phyloP scores from a whole-genome alignment of 2,329 filamentous ascomycete species.

The Talaromyces atroroseus region DNA sequence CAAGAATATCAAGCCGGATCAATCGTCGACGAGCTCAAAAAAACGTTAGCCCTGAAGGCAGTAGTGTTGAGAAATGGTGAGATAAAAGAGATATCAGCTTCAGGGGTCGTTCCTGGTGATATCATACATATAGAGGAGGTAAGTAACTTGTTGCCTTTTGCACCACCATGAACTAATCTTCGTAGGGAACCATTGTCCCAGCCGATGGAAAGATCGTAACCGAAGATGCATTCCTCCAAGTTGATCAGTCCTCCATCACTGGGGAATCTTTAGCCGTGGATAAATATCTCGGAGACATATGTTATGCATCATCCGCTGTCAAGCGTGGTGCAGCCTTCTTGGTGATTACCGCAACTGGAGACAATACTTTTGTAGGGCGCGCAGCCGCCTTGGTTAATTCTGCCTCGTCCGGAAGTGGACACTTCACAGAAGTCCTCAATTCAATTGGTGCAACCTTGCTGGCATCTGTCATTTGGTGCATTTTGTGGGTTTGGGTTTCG shows the following conservation, averaged over 20 bases:
- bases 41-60: conserved; percentile 82
- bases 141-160: conserved; percentile 2
- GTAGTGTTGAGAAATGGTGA: conserved; percentile 76
- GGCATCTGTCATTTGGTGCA: conserved; percentile 72
- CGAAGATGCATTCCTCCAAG: conserved; percentile 77
- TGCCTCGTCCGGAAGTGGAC: conserved; percentile 67
- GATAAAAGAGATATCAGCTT: conserved; percentile 72
- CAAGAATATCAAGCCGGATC: conserved; percentile 87
- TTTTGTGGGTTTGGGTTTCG: conserved; percentile 77
- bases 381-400: conserved; percentile 79
- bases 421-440: conserved; percentile 89
- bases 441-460: conserved; percentile 77
- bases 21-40: conserved; percentile 86
- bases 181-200: conserved; percentile 74
- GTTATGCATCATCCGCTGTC: conserved; percentile 80
- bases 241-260: conserved; percentile 88
- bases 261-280: conserved; percentile 88
- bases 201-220: conserved; percentile 83
- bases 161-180: conserved; percentile 1
- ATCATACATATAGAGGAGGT: conserved; percentile 81
- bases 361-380: conserved; percentile 85
- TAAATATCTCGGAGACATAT: conserved; percentile 75
- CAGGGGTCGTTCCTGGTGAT: conserved; percentile 82
- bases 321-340: conserved; percentile 86
- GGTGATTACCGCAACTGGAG: conserved; percentile 76